Base-by-base conservation (phyloP, 2,329 filamentous ascomycete species). In the Ambrosiella xylebori region DNA sequence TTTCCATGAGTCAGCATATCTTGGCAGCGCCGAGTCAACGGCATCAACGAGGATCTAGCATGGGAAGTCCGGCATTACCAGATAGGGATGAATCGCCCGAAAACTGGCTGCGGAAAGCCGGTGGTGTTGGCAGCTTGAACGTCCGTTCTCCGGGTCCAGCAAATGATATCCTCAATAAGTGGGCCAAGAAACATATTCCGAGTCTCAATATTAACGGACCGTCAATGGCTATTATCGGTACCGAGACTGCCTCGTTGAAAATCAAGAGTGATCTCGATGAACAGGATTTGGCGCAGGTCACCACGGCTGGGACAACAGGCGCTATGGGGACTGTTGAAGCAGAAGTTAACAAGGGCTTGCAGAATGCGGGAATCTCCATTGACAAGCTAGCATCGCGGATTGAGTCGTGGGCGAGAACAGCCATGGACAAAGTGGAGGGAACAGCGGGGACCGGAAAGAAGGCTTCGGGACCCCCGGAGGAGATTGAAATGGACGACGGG, bases 371-470 rank as follows among this genome's bases (percentile, higher is more conserved):
- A 12, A 74, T 70, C 2, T 74, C 77, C 1, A 73, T 97, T 2
- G 89, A 95, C 65, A 86, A 90, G 62, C 84, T 95, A 8, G 89
- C 90, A 1, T 85, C 88, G 5, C 85, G 86, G 1, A 83, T 97
- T 37, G 93, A 97, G 70, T 85, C 84, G 1, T 98, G 93, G 89
- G 75, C 97, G 60, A 78, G 90, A 61, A 88, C 88, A 62, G 82
- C 95, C 41, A 88, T 88, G 61, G 74, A 77, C 5, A 84, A 83
- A 65, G 57, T 40, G 51, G 57, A 15, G 53, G 50, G 8, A 50
- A 50, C 15, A 54, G 45, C 27, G 12, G 52, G 27, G 54, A 58
- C 27, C 17, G 54, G 15, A 54, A 64, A 66, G 64, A 74, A 67
- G 64, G n/a, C 52, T 54, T 17, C 74, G 77, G 3, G 44, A 2